phyloP scores from a whole-genome alignment of 495 filamentous ascomycete genomes.

The Viridothelium virens region DNA sequence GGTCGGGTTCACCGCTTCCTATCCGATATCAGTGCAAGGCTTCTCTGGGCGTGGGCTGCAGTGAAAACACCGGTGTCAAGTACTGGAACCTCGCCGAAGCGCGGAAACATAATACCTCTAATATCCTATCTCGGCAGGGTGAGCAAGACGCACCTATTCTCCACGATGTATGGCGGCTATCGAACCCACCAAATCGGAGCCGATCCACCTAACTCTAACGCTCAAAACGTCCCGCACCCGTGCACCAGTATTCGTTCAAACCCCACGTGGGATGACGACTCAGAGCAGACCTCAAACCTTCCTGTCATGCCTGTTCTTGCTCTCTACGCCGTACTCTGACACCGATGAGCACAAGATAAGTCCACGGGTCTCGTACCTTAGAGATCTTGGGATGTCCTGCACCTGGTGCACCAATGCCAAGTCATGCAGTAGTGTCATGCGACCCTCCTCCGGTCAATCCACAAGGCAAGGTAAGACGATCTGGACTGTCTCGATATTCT shows the following conservation, averaged over 20 bases:
- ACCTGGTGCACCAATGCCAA: not conserved
- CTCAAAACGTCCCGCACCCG: not conserved
- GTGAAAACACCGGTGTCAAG: too few species aligned
- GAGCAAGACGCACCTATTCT: not conserved
- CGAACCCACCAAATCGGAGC: not conserved
- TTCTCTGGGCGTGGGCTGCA: too few species aligned
- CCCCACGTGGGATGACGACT: not conserved
- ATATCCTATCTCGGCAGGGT: too few species aligned
- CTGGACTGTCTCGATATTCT: too few species aligned
- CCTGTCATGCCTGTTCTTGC: too few species aligned
- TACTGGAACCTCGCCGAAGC: too few species aligned
- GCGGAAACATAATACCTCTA: too few species aligned
- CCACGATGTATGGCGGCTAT: not conserved
- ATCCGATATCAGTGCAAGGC: too few species aligned
- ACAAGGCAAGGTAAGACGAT: not conserved
- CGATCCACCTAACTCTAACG: not conserved
- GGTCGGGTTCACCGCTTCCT: not conserved
- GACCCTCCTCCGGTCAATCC: not conserved
- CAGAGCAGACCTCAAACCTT: not conserved
- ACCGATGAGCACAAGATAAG: not conserved
- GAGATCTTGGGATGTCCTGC: not conserved
- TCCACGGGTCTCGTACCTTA: not conserved
- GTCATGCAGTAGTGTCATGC: slow-evolving; percentile 4
- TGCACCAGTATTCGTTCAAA: not conserved
- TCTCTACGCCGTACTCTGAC: not conserved